phyloP scores from a whole-genome alignment of 2,329 filamentous ascomycete species.

The Colletotrichum sp. region DNA sequence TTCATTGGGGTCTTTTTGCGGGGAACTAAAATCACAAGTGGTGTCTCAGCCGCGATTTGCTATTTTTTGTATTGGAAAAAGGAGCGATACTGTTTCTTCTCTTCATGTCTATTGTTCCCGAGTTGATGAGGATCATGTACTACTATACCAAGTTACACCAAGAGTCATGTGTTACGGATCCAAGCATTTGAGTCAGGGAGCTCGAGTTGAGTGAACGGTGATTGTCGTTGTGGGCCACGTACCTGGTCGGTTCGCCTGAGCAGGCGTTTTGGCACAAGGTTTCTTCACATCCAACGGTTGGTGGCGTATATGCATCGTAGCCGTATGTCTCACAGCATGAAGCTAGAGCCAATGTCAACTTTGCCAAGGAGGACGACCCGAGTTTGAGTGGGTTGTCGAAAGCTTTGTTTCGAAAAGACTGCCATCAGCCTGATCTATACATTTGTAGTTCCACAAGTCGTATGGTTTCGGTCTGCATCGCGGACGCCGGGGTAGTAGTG shows the following conservation, averaged over 20 bases:
- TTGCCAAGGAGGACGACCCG: neutral
- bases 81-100: neutral
- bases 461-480: fast-evolving
- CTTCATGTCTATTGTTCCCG: neutral
- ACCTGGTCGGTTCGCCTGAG: neutral
- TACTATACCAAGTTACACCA: constrained; percentile 8
- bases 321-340: neutral
- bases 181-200: neutral
- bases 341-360: neutral
- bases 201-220: neutral
- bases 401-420: neutral
- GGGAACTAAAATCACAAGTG: neutral
- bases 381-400: neutral
- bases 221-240: neutral
- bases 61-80: neutral
- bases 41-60: neutral
- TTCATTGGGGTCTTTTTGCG: neutral
- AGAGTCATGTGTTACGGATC: neutral
- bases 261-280: neutral
- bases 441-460: neutral
- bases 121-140: constrained; percentile 2
- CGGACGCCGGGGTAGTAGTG: neutral
- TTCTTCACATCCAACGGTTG: neutral
- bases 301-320: no score
- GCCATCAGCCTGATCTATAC: neutral